A percentile compares a stretch with the other conserved stretches of the same genome.
phyloP scores from a whole-genome alignment of 169 alveolate species.

The Plasmodium ovale region DNA sequence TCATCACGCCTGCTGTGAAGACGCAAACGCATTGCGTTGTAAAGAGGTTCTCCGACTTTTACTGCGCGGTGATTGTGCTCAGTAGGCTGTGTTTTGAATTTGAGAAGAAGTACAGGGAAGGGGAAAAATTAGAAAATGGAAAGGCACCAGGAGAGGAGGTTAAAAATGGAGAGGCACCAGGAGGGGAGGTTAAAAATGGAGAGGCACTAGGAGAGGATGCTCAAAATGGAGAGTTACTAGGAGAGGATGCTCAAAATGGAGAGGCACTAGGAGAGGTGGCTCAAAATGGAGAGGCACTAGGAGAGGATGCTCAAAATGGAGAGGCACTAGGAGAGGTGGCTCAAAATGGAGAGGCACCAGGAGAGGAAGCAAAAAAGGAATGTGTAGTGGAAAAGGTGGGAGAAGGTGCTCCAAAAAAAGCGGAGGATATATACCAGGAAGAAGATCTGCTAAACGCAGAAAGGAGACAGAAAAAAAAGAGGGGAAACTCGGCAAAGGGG shows the following conservation, averaged over 20 bases:
- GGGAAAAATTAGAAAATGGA: not conserved
- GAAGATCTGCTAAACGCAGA: too few species aligned
- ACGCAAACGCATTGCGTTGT: slow-evolving; percentile 25
- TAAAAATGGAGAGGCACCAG: not conserved
- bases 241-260: too few species aligned
- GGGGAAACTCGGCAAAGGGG: too few species aligned
- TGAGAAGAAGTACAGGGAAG: slow-evolving; percentile 17
- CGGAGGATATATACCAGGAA: too few species aligned
- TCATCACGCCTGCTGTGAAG: too few species aligned
- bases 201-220: not conserved
- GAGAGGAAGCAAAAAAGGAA: not conserved
- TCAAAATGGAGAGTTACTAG: too few species aligned
- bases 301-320: not conserved
- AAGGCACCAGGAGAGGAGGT: not conserved
- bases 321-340: not conserved
- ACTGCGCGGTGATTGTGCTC: slow-evolving; percentile 24
- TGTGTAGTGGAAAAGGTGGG: too few species aligned
- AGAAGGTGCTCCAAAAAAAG: too few species aligned
- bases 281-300: not conserved
- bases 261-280: not conserved
- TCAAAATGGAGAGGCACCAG: not conserved
- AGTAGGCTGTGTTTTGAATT: slow-evolving; percentile 1
- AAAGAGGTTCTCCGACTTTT: slow-evolving; percentile 47
- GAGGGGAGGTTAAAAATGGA: not conserved
- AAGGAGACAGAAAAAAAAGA: too few species aligned